These are phyloP conservation scores for Mucor plumbeus DNA, from an alignment of 371 early-diverging fungal genomes.

Conservation along the genomic window DNA sequence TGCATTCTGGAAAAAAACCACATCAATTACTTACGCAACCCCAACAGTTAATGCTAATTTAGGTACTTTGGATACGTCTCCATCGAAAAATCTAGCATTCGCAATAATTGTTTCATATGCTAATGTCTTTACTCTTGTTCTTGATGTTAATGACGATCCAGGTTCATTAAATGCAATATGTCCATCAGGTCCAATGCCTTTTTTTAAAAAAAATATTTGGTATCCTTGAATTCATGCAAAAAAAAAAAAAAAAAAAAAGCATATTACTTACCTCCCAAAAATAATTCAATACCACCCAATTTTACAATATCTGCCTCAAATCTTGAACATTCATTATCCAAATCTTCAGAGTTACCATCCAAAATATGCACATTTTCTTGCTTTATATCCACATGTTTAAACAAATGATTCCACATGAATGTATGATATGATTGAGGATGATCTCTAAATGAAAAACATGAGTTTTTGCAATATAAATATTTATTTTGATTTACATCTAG, in stretches of 20 bases:
- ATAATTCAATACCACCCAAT: slow-evolving; percentile 68
- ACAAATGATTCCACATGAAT: slow-evolving; percentile 70
- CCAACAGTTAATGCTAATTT: slow-evolving; percentile 91
- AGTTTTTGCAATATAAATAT: background rate
- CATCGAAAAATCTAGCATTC: slow-evolving; percentile 88
- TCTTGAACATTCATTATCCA: slow-evolving; percentile 63
- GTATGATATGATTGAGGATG: slow-evolving; percentile 70
- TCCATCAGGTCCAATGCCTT: slow-evolving; percentile 61
- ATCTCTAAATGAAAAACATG: slow-evolving; percentile 30
- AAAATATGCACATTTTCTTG: slow-evolving; percentile 66
- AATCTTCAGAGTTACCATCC: slow-evolving; percentile 67
- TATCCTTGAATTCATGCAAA: slow-evolving; percentile 46
- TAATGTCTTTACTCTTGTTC: slow-evolving; percentile 88
- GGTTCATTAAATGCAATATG: slow-evolving; percentile 94
- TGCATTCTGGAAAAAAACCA: background rate
- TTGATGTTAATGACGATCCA: slow-evolving; percentile 86
- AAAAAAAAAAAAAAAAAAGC: background rate
- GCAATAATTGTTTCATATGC: slow-evolving; percentile 92
- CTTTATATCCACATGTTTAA: slow-evolving; percentile 66
- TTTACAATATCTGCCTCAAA: slow-evolving; percentile 65
- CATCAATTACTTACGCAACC: slow-evolving; percentile 65
- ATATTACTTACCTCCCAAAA: slow-evolving; percentile 52
- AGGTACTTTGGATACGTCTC: slow-evolving; percentile 87
- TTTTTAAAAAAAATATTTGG: background rate
- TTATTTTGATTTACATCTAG: background rate